These are phyloP conservation scores for Cryphonectria carpinicola DNA, from an alignment of 2,329 filamentous ascomycete species.

Conservation along the genomic window DNA sequence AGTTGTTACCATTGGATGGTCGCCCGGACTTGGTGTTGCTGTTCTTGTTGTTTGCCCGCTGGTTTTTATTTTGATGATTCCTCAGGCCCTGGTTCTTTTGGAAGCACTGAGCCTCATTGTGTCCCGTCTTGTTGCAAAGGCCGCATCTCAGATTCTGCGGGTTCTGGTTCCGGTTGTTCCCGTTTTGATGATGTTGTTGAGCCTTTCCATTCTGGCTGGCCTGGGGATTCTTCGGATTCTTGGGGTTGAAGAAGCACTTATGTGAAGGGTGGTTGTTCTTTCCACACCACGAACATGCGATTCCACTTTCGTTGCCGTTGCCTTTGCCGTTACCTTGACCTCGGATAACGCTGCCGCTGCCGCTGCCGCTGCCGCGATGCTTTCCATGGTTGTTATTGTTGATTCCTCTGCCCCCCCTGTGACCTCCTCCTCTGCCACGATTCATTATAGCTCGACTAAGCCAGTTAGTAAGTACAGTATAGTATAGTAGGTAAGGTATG, in stretches of 20 bases:
- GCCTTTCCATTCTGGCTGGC: neutral
- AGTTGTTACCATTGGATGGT: neutral
- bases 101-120: neutral
- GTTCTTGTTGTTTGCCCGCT: neutral
- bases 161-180: neutral
- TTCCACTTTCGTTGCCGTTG: neutral
- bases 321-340: neutral
- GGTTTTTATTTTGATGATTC: conserved; percentile 1
- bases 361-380: too few species aligned
- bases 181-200: too few species aligned
- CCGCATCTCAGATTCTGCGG: neutral
- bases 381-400: neutral
- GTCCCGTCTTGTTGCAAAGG: conserved; percentile 7
- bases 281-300: neutral
- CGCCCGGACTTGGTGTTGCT: neutral
- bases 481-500: neutral
- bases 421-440: neutral
- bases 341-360: neutral
- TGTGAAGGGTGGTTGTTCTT: neutral
- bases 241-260: conserved; percentile 5
- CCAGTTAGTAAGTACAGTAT: neutral
- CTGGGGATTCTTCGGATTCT: neutral
- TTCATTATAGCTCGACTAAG: neutral
- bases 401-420: neutral
- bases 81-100: neutral